Percentiles rank a stretch among this genome's conserved stretches.
phyloP scores from a whole-genome alignment of 495 filamentous ascomycete genomes.

The Acidomyces sp. region DNA sequence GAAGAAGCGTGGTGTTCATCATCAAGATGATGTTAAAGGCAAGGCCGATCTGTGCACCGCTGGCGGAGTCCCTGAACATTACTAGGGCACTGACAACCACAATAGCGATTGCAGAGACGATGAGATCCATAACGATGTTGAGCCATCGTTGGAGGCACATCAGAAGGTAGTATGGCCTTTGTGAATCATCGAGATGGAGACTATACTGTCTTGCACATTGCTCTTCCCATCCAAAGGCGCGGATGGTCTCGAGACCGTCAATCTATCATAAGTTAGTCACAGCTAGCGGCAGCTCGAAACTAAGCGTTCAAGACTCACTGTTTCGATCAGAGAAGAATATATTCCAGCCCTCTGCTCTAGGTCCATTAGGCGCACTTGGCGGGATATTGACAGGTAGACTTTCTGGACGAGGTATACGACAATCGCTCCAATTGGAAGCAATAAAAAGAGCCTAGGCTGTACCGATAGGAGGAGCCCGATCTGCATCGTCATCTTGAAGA shows the following conservation, averaged over 20 bases:
- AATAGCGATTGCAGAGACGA: conserved; percentile 20
- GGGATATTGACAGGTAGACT: neutral
- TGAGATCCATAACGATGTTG: conserved; percentile 22
- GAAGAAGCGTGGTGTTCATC: conserved; percentile 40
- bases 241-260: conserved; percentile 23
- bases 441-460: conserved; percentile 31
- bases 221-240: conserved; percentile 16
- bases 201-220: neutral
- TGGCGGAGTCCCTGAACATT: conserved; percentile 24
- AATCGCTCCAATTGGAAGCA: neutral
- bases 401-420: neutral
- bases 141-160: conserved; percentile 37
- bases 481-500: conserved; percentile 27
- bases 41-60: conserved; percentile 42
- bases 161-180: conserved; percentile 47
- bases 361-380: neutral
- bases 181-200: conserved; percentile 39
- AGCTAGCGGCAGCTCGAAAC: conserved; percentile 34
- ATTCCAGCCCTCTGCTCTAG: neutral
- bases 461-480: conserved; percentile 35
- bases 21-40: conserved; percentile 46
- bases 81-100: conserved; percentile 20
- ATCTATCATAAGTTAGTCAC: conserved; percentile 22
- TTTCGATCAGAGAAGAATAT: neutral
- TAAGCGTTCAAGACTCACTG: conserved; percentile 21